Conservation (phyloP, 2,329 filamentous ascomycete genomes). For the Botrytis paeoniae region DNA sequence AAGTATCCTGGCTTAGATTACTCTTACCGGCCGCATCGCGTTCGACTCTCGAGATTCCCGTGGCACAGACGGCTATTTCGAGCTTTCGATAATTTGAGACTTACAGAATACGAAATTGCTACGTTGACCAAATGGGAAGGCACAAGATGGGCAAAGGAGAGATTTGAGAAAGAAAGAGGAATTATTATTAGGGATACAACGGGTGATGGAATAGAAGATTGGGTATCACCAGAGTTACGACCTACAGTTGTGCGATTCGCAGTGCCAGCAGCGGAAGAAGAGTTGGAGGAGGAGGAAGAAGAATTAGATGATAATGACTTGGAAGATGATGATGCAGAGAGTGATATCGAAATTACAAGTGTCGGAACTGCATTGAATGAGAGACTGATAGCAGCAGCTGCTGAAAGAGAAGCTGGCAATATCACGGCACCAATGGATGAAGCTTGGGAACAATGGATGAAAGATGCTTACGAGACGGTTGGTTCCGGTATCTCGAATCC, state of each 20-base stretch:
- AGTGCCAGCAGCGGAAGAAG: conserved; percentile 35
- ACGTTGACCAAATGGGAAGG: conserved; percentile 78
- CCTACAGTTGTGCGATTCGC: conserved; percentile 23
- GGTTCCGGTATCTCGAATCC: conserved; percentile 47
- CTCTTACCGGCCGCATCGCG: conserved; percentile 67
- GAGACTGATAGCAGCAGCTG: conserved; percentile 61
- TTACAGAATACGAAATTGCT: conserved; percentile 69
- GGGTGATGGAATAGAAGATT: conserved; percentile 63
- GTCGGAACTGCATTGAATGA: conserved; percentile 62
- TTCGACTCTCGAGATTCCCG: conserved; percentile 72
- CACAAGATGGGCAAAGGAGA: conserved; percentile 77
- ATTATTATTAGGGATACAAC: conserved; percentile 69
- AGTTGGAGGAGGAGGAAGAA: conserved; percentile 37
- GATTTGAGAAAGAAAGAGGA: conserved; percentile 73
- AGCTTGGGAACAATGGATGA: conserved; percentile 73
- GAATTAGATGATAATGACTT: conserved; percentile 37
- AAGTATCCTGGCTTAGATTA: conserved; percentile 83
- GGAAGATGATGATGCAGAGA: conserved; percentile 47
- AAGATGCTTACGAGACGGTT: conserved; percentile 65
- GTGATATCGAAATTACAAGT: conserved; percentile 53
- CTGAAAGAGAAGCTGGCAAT: conserved; percentile 60
- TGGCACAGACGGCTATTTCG: conserved; percentile 76
- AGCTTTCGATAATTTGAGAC: conserved; percentile 66
- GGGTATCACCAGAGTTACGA: conserved; percentile 48
- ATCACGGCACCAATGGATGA: conserved; percentile 60